These are phyloP conservation scores for Tolypocladium paradoxum DNA, from an alignment of 2,329 filamentous ascomycete species.

Conservation along the genomic window DNA sequence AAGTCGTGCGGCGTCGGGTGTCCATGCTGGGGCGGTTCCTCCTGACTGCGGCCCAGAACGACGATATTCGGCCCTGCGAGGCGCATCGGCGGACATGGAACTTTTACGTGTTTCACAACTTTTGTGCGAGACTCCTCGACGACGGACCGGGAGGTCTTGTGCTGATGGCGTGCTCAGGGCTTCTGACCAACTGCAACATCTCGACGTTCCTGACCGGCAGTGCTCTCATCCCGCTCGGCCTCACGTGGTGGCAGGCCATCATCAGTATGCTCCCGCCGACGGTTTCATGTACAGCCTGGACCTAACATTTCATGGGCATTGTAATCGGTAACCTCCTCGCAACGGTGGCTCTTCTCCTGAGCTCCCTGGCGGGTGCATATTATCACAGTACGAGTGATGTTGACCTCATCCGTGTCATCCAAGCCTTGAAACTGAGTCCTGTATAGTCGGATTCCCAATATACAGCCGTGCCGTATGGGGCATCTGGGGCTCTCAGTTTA, in stretches of 20 bases:
- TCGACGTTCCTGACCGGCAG: constrained; percentile 29
- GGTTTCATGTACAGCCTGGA: background rate
- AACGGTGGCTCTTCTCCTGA: constrained; percentile 26
- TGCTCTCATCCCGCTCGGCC: constrained; percentile 27
- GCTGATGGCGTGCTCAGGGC: constrained; percentile 17
- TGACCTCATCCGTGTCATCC: background rate
- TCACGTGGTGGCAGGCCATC: constrained; percentile 31
- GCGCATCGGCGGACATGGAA: constrained; percentile 30
- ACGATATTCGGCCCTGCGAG: constrained; percentile 39
- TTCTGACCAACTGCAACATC: constrained; percentile 36
- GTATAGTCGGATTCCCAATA: constrained; percentile 26
- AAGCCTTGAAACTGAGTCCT: background rate
- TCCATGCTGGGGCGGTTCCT: background rate
- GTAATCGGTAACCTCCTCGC: constrained; percentile 27
- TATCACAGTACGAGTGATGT: constrained; percentile 23
- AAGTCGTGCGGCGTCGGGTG: background rate
- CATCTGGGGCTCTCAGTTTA: constrained; percentile 30
- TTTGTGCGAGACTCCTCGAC: constrained; percentile 17
- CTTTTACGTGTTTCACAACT: constrained; percentile 31
- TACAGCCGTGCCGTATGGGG: constrained; percentile 27
- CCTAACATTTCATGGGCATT: constrained; percentile 14
- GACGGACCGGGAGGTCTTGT: background rate
- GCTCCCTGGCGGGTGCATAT: constrained; percentile 30
- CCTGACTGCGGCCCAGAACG: constrained; percentile 21
- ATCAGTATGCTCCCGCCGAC: constrained; percentile 17